phyloP scores from a whole-genome alignment of 2,329 filamentous ascomycete genomes.

The Aspergillus sojae region DNA sequence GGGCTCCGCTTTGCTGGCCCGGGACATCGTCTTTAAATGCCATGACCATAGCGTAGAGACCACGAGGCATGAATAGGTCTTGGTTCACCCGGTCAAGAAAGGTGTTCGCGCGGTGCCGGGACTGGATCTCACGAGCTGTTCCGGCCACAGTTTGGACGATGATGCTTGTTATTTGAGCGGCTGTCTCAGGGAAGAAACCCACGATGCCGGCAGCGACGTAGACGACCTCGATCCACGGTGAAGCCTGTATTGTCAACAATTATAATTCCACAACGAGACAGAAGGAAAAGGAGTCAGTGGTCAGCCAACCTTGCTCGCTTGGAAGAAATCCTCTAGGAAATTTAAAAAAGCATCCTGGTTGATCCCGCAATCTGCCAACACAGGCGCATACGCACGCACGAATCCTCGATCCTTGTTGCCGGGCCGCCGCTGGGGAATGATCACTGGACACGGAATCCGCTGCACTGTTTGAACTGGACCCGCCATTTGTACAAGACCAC shows the following conservation, averaged over 20 bases:
- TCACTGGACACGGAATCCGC: not conserved
- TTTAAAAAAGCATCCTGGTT: not conserved
- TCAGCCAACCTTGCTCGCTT: too few relatives aligned
- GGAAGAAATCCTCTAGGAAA: not conserved
- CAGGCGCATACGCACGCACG: not conserved
- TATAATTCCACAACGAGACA: not conserved
- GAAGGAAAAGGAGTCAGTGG: too few relatives aligned
- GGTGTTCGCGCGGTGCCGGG: not conserved
- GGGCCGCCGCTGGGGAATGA: not conserved
- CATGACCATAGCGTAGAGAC: not conserved
- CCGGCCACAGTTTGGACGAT: too few relatives aligned
- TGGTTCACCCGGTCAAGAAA: constrained; percentile 2
- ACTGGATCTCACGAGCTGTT: too few relatives aligned
- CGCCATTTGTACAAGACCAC: too few relatives aligned
- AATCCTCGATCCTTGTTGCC: not conserved
- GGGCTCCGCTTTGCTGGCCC: too few relatives aligned
- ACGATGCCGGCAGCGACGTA: too few relatives aligned
- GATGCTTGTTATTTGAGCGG: too few relatives aligned
- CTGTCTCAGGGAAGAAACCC: too few relatives aligned
- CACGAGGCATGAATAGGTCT: constrained; percentile 2
- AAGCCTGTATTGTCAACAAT: not conserved
- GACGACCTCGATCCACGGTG: not conserved
- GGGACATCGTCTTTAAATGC: not conserved
- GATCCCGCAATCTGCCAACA: not conserved
- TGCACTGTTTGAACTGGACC: too few relatives aligned